Evolutionary conservation across 768 basidiomycete species (phyloP), one percentile per base, ranked within the genome.

Genomic region (Boletus rex-veris): DNA sequence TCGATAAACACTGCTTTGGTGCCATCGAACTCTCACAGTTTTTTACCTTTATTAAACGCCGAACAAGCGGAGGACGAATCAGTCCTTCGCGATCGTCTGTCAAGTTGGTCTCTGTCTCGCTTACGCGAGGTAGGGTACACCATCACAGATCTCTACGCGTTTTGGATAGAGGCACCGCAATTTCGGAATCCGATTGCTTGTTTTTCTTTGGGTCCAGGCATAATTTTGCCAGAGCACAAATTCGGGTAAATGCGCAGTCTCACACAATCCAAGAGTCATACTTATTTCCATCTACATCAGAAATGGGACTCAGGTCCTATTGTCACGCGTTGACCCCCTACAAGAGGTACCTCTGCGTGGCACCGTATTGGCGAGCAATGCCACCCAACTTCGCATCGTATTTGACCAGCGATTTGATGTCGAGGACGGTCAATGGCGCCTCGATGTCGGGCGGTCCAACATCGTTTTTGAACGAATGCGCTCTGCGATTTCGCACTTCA

Each of bases 81-180:
- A 2, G 75, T 80, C 1, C 64, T 89, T 21, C 76, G 75, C 46
- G 75, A 87, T 55, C 82, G 91, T 35, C 75, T 93, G 15, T 74
- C 82, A 1, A 79, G 77, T 15, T 92, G 90, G 91, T 74, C 81
- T 11, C 52, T 85, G 5, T 72, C 77, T 26, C 77, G 80, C 19
- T 71, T 92, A 40, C 71, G 77, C 58, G 72, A 78, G n/a, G 85
- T 87, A 59, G 91, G 91, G 0, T 92, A 90, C 61, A 81, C 83
- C 48, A 63, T 93, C 31, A 85, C 83, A 0, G 82, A 75, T 16
- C 71, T 92, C 21, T 76, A 71, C 15, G 88, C 80, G 0, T 92
- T 79, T 63, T 90, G 87, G 89, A 66, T 85, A 37, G 77, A 83
- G 52, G 75, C 73, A n/a, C 80, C 77, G 21, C 78, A 80, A 51